Percentiles rank a stretch among this genome's conserved stretches.
phyloP scores from a whole-genome alignment of 768 basidiomycete genomes.

The Leccinum disarticulatum region DNA sequence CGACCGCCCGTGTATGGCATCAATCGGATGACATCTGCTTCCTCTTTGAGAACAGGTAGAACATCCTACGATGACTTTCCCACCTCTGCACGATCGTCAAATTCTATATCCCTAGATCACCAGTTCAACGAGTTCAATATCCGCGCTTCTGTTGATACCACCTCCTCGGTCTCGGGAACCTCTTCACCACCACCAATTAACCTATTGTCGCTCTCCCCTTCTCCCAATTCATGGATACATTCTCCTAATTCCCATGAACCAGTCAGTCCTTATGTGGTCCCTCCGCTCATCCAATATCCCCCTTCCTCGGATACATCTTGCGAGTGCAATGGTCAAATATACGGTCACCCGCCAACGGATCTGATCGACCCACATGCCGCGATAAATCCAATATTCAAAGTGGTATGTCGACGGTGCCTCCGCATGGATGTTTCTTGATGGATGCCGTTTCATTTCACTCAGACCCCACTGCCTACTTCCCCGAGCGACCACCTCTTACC shows the following conservation, averaged over 20 bases:
- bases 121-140: conserved; percentile 76
- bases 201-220: conserved; percentile 68
- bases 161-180: conserved; percentile 56
- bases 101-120: conserved; percentile 74
- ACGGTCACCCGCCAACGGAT: conserved; percentile 61
- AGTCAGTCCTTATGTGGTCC: conserved; percentile 37
- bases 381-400: conserved; percentile 89
- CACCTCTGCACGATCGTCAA: conserved; percentile 72
- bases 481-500: conserved; percentile 39
- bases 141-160: conserved; percentile 65
- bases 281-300: conserved; percentile 38
- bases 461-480: conserved; percentile 57
- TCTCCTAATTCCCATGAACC: conserved; percentile 43
- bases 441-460: conserved; percentile 3
- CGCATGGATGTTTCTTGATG: conserved; percentile 5
- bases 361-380: conserved; percentile 61
- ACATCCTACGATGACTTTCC: conserved; percentile 75
- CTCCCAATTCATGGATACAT: conserved; percentile 55
- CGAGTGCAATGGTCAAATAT: conserved; percentile 51
- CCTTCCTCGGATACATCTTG: conserved; percentile 43
- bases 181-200: conserved; percentile 80
- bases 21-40: conserved; percentile 74
- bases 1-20: conserved; percentile 64
- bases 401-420: conserved; percentile 53
- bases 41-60: conserved; percentile 55